Evolutionary conservation across 352 stramenopile genomes (phyloP), one percentile per base, ranked within the genome.

Genomic region (Phytophthora boehmeriae): DNA sequence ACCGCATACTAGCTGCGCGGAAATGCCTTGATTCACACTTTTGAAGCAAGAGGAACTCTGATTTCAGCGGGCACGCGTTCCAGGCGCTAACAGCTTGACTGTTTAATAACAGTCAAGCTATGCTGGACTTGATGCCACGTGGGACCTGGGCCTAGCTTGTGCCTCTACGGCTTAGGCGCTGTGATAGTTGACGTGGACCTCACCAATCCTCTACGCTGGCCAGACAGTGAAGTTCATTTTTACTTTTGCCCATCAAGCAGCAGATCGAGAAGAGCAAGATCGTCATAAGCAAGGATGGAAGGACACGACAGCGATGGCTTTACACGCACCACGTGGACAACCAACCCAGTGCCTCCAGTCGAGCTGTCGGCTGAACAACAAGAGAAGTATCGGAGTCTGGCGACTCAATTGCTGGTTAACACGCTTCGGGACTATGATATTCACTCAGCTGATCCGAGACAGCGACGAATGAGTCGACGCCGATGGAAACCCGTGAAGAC

Each of bases 371-470:
- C 32, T 9, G 59, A 69, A 20, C 52, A 73, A 20, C 36, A 49
- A 19, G 65, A 65, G 14, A 69, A 69, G 19, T 73, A 73, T 30
- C 59, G 65, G 28, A 9, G 54, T 10, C 65, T 73, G 5, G 65
- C 65, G 2, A 66, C 59, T 35, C 52, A 64, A 59, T 34, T 73
- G 47, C 65, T 73, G 22, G 54, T 59, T 9, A 73, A 73, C 34
- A 73, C 65, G 8, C 19, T 73, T 5, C 59, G 59, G 1, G 65
- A 75, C 43, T 75, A 75, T 22, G 62, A 75, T 28, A 75, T 75
- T 25, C 62, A 75, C 43, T 68, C 57, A 0, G 52, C 66, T n/a
- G 66, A 75, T 23, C 48, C 66, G 11, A 56, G 62, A 49, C 66
- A 75, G 30, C 47, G 62, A 36, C 55, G 52, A 8, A 75, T 72